Evolutionary conservation across 176 grass and related monocot species (phyloP), one percentile per base, ranked within the genome.

Genomic region (Rhynchospora breviuscula): DNA sequence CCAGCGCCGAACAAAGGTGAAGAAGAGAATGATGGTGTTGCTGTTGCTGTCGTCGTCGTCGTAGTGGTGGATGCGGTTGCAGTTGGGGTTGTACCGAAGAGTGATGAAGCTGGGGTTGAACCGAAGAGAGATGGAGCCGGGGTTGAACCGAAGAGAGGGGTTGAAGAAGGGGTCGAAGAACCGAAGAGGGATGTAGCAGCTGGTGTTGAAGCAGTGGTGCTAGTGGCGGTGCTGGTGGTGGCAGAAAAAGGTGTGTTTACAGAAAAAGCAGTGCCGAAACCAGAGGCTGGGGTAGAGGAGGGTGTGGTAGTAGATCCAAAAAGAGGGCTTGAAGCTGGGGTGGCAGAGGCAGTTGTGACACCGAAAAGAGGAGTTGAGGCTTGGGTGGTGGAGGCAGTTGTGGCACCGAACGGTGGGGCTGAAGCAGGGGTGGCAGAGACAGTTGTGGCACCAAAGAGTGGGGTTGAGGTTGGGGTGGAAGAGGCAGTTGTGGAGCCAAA

Each of bases 201-300:
- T 6, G 70, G 73, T 5, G 83, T 35, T 22, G 89, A 59, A 54
- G 84, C 12, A 13, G 83, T 12, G 3, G 87, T 56, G 78, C 66
- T 56, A 3, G 53, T 64, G 10, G 86, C 81, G 48, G 79, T 67
- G 15, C 85, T 44, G 33, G 89, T 59, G 46, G 90, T 25, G 0
- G 87, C 21, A 21, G 77, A 15, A 62, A 84, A 72, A 10, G 86
- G 59, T 31, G 84, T 25, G 65, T 83, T 87, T 53, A 84, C 79
- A 60, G 88, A 87, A 18, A 79, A 71, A 14, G 26, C 79, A 62
- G 84, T 62, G 56, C 83, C 81, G 64, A 89, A 93, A 18, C 87
- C 89, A 21, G 80, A 88, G 19, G 93, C 58, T 35, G 91, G 15
- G 77, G 75, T 68, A 43, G 90, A 63, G 67, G 89, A 35, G 6